These are phyloP conservation scores for Roridomyces roridus DNA, from an alignment of 768 basidiomycete species.

Conservation along the genomic window DNA sequence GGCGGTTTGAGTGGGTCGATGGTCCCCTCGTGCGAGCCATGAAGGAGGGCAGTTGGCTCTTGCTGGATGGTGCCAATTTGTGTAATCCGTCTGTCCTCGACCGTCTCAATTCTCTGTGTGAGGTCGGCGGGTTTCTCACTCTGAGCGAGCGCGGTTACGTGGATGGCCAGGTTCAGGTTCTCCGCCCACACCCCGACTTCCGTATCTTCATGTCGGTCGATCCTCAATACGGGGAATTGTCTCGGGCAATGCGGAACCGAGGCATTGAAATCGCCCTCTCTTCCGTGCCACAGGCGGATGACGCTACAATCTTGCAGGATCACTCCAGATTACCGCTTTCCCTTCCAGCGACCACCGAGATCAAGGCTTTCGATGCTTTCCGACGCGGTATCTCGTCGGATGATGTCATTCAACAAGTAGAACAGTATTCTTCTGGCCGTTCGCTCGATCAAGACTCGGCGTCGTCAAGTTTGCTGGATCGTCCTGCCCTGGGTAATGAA, in stretches of 20 bases:
- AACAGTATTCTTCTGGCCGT: conserved; percentile 42
- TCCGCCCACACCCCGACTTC: conserved; percentile 88
- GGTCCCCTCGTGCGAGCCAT: conserved; percentile 89
- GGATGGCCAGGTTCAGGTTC: conserved; percentile 71
- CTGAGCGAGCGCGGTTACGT: conserved; percentile 91
- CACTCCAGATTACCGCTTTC: conserved; percentile 53
- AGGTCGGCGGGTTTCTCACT: conserved; percentile 80
- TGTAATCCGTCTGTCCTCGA: conserved; percentile 97
- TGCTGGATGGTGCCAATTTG: conserved; percentile 92
- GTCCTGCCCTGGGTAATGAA: conserved; percentile 39
- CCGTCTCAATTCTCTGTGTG: conserved; percentile 95
- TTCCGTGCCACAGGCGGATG: conserved; percentile 45
- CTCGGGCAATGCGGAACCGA: conserved; percentile 97
- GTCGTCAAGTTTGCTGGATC: conserved; percentile 49
- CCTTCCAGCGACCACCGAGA: neutral
- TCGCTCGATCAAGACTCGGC: conserved; percentile 56
- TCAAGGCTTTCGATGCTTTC: conserved; percentile 22
- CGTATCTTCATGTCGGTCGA: conserved; percentile 94
- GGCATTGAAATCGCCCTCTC: conserved; percentile 83
- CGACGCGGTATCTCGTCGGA: conserved; percentile 13
- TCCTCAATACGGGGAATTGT: conserved; percentile 90
- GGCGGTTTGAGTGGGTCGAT: conserved; percentile 93
- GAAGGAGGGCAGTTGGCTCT: conserved; percentile 86
- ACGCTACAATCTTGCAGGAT: conserved; percentile 51
- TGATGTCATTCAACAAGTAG: neutral